A percentile compares a stretch with the other conserved stretches of the same genome.
Conservation (phyloP, 768 basidiomycete genomes). For the Hypholoma sublateritium region DNA sequence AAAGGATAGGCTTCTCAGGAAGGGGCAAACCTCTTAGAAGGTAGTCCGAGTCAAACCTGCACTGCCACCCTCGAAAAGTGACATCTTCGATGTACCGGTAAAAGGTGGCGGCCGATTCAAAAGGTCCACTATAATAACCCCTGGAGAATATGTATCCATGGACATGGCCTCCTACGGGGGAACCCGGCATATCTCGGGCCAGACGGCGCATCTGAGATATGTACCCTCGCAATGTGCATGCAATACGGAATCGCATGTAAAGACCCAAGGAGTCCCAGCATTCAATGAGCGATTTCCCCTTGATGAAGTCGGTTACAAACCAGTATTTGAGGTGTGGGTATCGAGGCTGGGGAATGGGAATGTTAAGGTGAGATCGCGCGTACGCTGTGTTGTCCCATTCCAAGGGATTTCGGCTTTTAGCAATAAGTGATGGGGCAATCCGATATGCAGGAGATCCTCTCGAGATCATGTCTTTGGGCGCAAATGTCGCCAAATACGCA, state of each 20-base stretch:
- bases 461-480: no score
- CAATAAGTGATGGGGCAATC: conserved; percentile 8
- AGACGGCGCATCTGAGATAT: conserved; percentile 22
- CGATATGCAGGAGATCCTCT: not conserved
- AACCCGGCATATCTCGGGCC: not conserved
- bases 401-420: not conserved
- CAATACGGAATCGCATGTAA: conserved; percentile 21
- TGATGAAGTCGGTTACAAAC: conserved; percentile 25
- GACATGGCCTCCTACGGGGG: not conserved
- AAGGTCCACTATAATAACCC: not conserved
- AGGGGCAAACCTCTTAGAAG: no score
- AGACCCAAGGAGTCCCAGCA: conserved; percentile 23
- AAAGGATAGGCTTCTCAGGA: no score
- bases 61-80: no score
- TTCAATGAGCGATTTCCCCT: conserved; percentile 19
- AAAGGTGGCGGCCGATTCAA: not conserved
- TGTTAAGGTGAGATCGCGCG: conserved; percentile 7
- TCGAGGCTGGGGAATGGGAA: conserved; percentile 9
- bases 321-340: conserved; percentile 9
- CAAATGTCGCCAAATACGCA: not conserved
- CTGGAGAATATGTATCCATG: not conserved
- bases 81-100: not conserved
- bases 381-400: conserved; percentile 1
- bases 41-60: no score
- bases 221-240: conserved; percentile 26